Conservation (phyloP, 2,329 filamentous ascomycete genomes). For the Apiospora sp. region DNA sequence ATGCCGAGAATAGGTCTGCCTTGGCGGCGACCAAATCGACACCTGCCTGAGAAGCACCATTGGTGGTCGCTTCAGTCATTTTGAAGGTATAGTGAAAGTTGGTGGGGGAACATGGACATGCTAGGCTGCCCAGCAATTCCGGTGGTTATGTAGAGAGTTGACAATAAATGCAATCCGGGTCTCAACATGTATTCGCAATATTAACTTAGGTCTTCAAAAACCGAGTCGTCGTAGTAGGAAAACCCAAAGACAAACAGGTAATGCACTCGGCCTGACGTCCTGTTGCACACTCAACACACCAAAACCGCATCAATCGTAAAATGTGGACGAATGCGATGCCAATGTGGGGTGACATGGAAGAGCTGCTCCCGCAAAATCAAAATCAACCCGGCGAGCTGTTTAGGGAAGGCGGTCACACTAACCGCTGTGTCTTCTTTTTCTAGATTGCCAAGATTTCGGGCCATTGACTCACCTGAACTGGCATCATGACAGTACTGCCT, state of each 20-base stretch:
- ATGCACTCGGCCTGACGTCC: constrained; percentile 7
- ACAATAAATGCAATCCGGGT: background rate
- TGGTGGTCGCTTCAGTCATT: constrained; percentile 59
- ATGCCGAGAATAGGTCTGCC: constrained; percentile 66
- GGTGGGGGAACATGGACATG: constrained; percentile 45
- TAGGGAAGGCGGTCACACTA: constrained; percentile 24
- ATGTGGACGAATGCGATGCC: constrained; percentile 21
- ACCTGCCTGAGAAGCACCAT: constrained; percentile 47
- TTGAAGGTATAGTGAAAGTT: constrained; percentile 43
- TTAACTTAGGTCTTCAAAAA: background rate
- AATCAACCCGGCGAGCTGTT: constrained; percentile 23
- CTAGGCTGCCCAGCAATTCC: constrained; percentile 33
- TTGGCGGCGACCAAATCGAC: constrained; percentile 60
- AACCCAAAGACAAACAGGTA: background rate
- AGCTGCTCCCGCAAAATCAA: constrained; percentile 8
- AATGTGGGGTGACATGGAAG: constrained; percentile 22
- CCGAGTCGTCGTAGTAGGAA: background rate
- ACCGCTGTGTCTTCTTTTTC: background rate
- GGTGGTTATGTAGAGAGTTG: background rate
- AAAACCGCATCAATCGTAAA: constrained; percentile 21
- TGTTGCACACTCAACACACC: constrained; percentile 18
- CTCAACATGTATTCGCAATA: constrained; percentile 1
- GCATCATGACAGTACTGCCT: background rate
- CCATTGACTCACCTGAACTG: constrained; percentile 14
- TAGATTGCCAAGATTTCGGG: constrained; percentile 3